A percentile compares a stretch with the other conserved stretches of the same genome.
These are phyloP conservation scores for Acmispon strigosus DNA, from an alignment of 306 rosid species.

Conservation along the genomic window DNA sequence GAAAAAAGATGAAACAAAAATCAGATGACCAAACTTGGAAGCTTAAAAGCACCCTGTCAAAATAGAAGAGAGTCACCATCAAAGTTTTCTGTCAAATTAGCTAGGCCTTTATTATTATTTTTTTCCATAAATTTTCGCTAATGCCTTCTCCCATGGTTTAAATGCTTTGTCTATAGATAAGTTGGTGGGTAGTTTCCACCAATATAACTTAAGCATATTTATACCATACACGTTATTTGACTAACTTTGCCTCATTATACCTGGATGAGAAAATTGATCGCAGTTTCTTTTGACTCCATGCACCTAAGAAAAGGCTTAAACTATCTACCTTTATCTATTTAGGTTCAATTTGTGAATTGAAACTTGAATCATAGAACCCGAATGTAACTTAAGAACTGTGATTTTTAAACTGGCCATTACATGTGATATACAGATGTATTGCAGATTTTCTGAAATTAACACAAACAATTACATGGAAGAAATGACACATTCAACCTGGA, in stretches of 20 bases:
- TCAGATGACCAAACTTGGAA: conserved; percentile 19
- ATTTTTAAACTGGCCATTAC: background rate
- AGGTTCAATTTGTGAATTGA: background rate
- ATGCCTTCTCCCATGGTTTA: conserved; percentile 13
- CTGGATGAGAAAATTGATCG: background rate
- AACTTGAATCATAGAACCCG: background rate
- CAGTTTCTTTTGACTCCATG: conserved; percentile 1
- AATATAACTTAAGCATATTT: conserved; percentile 20
- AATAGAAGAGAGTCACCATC: conserved; percentile 10
- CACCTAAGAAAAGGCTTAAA: background rate
- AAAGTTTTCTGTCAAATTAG: conserved; percentile 27
- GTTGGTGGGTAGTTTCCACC: conserved; percentile 30
- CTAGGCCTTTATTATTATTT: conserved; percentile 18
- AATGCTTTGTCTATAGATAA: conserved; percentile 21
- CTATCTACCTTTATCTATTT: background rate
- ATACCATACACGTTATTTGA: conserved; percentile 12
- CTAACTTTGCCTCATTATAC: conserved; percentile 3
- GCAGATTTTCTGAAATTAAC: background rate
- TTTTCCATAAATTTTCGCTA: conserved; percentile 20
- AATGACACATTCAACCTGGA: background rate
- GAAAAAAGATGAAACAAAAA: conserved; percentile 19
- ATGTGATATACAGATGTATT: background rate
- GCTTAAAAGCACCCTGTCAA: conserved; percentile 15
- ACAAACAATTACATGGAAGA: background rate
- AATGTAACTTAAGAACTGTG: background rate